Evolutionary conservation across 2,329 filamentous ascomycete genomes (phyloP).

Genomic region (Fusarium sororula): DNA sequence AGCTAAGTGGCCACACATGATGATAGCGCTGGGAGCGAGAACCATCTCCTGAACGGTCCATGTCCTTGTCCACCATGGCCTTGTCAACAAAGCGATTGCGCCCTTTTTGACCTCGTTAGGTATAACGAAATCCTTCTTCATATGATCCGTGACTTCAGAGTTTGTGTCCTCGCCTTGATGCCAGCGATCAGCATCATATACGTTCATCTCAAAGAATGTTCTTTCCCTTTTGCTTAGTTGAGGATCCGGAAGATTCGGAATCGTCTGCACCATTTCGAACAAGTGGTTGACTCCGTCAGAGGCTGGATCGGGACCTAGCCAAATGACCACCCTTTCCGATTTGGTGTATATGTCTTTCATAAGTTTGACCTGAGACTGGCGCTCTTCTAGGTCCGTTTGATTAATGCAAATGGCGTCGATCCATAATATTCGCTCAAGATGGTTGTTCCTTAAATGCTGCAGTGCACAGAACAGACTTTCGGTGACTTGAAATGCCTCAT

Average conservation of each 20-base stretch:
- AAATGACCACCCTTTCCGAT: neutral
- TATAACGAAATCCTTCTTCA: neutral
- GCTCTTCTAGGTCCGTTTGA: neutral
- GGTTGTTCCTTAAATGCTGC: neutral
- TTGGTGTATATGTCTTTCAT: neutral
- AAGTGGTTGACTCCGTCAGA: neutral
- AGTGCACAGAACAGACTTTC: neutral
- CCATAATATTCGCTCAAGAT: neutral
- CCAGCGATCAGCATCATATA: neutral
- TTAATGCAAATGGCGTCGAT: neutral
- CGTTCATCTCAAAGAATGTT: neutral
- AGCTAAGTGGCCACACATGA: neutral
- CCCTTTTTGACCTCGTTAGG: neutral
- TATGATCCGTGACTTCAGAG: rapidly evolving
- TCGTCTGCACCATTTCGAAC: neutral
- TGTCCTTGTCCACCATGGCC: neutral
- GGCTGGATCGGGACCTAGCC: neutral
- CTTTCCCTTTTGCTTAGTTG: neutral
- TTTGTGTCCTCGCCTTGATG: neutral
- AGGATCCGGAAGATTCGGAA: neutral
- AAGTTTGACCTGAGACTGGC: neutral
- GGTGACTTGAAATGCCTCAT: neutral
- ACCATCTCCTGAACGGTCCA: neutral
- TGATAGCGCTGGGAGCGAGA: neutral
- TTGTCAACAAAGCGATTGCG: neutral